phyloP scores from a whole-genome alignment of 192 early-diverging fungal species.

The Gamsiella multidivaricata region DNA sequence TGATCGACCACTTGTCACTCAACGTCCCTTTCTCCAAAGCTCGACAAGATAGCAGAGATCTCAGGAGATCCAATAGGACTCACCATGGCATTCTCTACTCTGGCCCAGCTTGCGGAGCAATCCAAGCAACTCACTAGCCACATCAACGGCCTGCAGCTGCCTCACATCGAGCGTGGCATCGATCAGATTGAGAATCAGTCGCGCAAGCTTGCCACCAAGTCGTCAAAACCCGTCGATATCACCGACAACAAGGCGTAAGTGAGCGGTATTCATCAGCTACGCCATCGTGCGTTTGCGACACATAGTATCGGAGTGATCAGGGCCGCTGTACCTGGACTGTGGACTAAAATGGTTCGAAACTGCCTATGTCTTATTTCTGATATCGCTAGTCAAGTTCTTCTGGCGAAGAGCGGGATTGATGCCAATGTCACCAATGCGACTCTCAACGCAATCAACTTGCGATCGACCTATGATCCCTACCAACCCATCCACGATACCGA shows the following conservation, averaged over 20 bases:
- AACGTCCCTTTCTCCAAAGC: too few species aligned
- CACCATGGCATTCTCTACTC: slow-evolving; percentile 37
- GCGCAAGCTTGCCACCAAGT: slow-evolving; percentile 68
- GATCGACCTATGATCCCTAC: slow-evolving; percentile 78
- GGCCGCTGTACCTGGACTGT: background rate
- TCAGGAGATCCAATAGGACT: background rate
- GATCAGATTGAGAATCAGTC: slow-evolving; percentile 91
- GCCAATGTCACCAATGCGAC: slow-evolving; percentile 72
- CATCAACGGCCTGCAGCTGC: slow-evolving; percentile 72
- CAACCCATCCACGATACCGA: slow-evolving; percentile 84
- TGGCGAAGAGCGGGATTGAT: slow-evolving; percentile 85
- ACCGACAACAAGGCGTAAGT: slow-evolving; percentile 64
- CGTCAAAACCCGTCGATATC: slow-evolving; percentile 47
- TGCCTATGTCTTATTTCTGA: background rate
- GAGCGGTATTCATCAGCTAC: background rate
- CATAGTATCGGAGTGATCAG: too few species aligned
- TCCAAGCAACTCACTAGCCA: slow-evolving; percentile 81
- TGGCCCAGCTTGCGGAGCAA: slow-evolving; percentile 77
- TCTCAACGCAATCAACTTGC: slow-evolving; percentile 72
- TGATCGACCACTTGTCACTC: too few species aligned
- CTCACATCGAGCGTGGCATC: slow-evolving; percentile 85
- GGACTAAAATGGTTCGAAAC: background rate
- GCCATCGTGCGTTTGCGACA: too few species aligned
- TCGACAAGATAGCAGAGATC: too few species aligned
- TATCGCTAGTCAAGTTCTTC: slow-evolving; percentile 70